Conservation (phyloP, 140 eudicot genomes). For the Stevia rebaudiana region DNA sequence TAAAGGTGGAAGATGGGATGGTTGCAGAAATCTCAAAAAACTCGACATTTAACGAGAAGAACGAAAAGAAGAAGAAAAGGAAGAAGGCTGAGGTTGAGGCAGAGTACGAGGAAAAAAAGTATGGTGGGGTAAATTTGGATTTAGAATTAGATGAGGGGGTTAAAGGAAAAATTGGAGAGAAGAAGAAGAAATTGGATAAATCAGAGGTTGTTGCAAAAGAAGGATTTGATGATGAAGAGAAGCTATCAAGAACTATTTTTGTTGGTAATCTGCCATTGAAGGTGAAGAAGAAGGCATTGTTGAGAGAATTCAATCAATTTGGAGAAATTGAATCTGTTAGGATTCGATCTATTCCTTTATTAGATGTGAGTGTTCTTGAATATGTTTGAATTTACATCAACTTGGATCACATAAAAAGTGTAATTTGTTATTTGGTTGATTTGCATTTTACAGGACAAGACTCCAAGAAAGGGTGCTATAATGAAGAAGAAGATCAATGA, state of each 20-base stretch:
- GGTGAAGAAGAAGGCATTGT: conserved; percentile 70
- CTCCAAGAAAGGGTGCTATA: conserved; percentile 87
- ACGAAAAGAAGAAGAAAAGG: conserved; percentile 50
- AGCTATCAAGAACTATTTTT: conserved; percentile 82
- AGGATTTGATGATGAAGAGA: conserved; percentile 94
- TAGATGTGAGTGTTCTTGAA: conserved; percentile 52
- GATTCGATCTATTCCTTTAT: conserved; percentile 78
- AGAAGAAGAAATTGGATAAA: conserved; percentile 64
- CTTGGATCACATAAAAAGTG: not conserved
- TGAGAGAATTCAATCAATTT: conserved; percentile 66
- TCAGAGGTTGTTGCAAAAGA: conserved; percentile 57
- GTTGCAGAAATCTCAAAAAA: conserved; percentile 3
- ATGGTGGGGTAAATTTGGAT: conserved; percentile 46
- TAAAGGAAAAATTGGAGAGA: conserved; percentile 44
- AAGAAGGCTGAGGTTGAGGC: conserved; percentile 85
- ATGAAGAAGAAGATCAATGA: conserved; percentile 70
- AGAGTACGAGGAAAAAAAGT: conserved; percentile 61
- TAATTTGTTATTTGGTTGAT: conserved; percentile 4
- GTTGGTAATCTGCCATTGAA: conserved; percentile 95
- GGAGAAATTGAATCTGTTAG: conserved; percentile 88
- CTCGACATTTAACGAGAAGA: not conserved
- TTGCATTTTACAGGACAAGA: conserved; percentile 52
- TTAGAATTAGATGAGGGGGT: conserved; percentile 31
- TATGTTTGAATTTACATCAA: not conserved
- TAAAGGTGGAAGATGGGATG: conserved; percentile 17